Evolutionary conservation across 257 asterid species (phyloP).

Genomic region (Scutellaria barbata): DNA sequence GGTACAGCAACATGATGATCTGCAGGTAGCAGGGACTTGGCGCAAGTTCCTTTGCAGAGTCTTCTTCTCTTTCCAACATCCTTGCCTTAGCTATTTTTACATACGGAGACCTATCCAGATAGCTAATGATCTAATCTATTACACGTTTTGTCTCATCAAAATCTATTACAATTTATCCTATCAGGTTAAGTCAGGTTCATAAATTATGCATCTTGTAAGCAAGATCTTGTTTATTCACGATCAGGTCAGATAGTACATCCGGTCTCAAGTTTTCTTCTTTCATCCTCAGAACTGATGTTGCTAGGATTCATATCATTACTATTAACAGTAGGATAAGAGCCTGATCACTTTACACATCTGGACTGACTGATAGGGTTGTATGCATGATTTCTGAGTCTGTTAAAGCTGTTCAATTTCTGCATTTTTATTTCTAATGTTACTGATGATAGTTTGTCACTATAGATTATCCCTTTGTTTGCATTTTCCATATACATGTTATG

Average conservation of each 20-base stretch:
- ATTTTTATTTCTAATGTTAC: background rate
- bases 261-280: background rate
- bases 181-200: constrained; percentile 62
- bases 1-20: too few species aligned
- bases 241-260: background rate
- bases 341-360: background rate
- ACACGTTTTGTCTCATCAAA: too few species aligned
- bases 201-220: background rate
- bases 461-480: background rate
- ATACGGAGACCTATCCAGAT: too few species aligned
- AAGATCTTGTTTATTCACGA: background rate
- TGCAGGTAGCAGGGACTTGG: too few species aligned
- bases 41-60: too few species aligned
- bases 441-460: background rate
- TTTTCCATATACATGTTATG: background rate
- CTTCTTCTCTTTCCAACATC: too few species aligned
- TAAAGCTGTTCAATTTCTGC: background rate
- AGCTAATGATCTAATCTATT: too few species aligned
- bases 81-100: too few species aligned
- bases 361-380: background rate
- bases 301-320: constrained; percentile 64
- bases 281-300: constrained; percentile 58
- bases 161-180: too few species aligned
- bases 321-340: constrained; percentile 45
- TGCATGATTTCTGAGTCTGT: background rate